Base-by-base conservation (phyloP, 306 rosid genomes). In the Malus orientalis region DNA sequence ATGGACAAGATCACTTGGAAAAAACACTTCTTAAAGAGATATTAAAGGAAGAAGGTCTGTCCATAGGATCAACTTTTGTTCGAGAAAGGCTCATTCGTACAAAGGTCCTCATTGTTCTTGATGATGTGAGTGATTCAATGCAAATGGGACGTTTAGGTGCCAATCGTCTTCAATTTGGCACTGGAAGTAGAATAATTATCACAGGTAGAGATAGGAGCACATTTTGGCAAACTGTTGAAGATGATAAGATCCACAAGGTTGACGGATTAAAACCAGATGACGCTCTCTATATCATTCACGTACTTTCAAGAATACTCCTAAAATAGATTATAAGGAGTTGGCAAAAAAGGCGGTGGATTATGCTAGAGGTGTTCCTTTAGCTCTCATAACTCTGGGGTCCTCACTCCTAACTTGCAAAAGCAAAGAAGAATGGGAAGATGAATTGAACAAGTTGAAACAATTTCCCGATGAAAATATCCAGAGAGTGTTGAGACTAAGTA, bases 31-130 rank as follows among this genome's bases (percentile, higher is more conserved):
- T 47, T 13, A 47, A 13, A 0, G 53, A 47, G 53, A 47, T 47
- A 47, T 4, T 47, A 13, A 13, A 47, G 53, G 18, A 47, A 47
- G 18, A 47, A 13, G 2, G 4, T 47, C 0, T 47, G 53, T 1
- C 53, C 53, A 13, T 0, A 47, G 6, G 18, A 47, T 47, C 18
- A 45, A 4, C 16, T 47, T 0, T 0, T 0, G 53, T 47, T 47
- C 18, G 0, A 47, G 3, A 12, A 13, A 78, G 77, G 72, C 70
- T 78, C 1, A 13, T 4, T 0, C 1, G 18, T 5, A 47, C 18
- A 47, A 78, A 32, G 54, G 77, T 36, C 14, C 32, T 78, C 10
- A 18, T 71, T 44, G 81, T 78, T 47, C 66, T 78, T 33, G 81
- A 70, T 51, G 81, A 78, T 27, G 76, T 61, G 63, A 70, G 5